Evolutionary conservation across 768 basidiomycete species (phyloP).

Genomic region (Kwoniella botswanensis): DNA sequence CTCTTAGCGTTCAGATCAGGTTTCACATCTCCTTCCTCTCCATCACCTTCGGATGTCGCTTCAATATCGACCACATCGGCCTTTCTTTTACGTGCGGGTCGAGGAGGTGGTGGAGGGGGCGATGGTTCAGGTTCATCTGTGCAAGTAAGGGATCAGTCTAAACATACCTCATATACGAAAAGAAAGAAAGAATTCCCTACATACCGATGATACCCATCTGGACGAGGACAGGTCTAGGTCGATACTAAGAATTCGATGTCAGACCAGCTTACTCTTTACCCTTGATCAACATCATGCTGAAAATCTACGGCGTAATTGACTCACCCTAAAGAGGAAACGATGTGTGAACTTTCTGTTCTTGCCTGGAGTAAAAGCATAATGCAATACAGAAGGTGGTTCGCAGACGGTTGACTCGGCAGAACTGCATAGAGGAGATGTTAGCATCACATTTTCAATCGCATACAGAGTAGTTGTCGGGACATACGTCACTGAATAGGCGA

Average conservation of each 20-base stretch:
- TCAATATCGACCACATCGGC: not conserved
- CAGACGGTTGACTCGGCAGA: not conserved
- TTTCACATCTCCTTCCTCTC: slow-evolving; percentile 14
- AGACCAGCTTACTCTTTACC: too few relatives aligned
- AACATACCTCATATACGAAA: not conserved
- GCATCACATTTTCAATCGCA: too few relatives aligned
- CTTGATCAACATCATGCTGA: too few relatives aligned
- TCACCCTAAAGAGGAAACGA: slow-evolving; percentile 5
- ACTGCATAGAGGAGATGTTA: too few relatives aligned
- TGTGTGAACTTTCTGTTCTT: not conserved
- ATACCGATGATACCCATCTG: slow-evolving; percentile 6
- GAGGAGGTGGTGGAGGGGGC: not conserved
- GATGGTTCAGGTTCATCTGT: slow-evolving; percentile 6
- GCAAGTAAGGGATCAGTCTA: not conserved
- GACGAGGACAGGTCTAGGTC: not conserved
- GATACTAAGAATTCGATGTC: not conserved
- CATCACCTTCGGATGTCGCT: not conserved
- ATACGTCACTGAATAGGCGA: too few relatives aligned
- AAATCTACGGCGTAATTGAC: too few relatives aligned
- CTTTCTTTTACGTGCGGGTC: not conserved
- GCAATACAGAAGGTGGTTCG: not conserved
- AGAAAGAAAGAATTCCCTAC: not conserved
- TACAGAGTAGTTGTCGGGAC: too few relatives aligned
- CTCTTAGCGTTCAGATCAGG: slow-evolving; percentile 6
- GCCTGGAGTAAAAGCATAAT: not conserved